Base-by-base conservation (phyloP, 306 rosid species). In the Castanea sativa region DNA sequence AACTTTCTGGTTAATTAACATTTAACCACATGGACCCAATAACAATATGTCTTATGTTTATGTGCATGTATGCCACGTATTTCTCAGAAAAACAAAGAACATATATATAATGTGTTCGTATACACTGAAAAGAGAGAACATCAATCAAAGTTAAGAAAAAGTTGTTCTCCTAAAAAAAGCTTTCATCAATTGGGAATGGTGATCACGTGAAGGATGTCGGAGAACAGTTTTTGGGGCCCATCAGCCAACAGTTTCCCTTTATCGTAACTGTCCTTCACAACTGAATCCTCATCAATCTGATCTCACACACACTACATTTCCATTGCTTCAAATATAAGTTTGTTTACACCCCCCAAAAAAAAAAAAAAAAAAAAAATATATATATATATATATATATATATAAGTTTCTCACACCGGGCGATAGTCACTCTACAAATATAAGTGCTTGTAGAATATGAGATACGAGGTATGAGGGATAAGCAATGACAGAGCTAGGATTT, bases 151-250 rank as follows among this genome's bases (percentile, higher is more conserved):
- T 12, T 2, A 49, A 3, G 53, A 11, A 12, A 49, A 49, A 49
- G 25, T 20, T n/a, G 23, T 55, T 9, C 3, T 1, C n/a, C 9
- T 5, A 20, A 30, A 21, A 32, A 55, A 1, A 29, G 70, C 63
- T 55, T 55, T 19, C 58, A 69, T 65, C 80, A 77, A n/a, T 6
- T 67, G 79, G 84, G 76, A 77, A 76, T 70, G 88, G 70, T 41
- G 72, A 70, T 82, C 82, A 80, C 71, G 88, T 83, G 87, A 79
- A 79, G 55, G 19, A 12, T 76, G 80, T 83, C 79, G 49, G 79
- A 71, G 56, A 81, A 76, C 65, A 35, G 2, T 35, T 45, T 10
- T n/a, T 64, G 77, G 89, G 73, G 30, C 88, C 86, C 86, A 35
- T 71, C 6, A 13, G 18, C 35, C 45, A 8, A 7, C 45, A 41